Percentiles rank a stretch among this genome's conserved stretches.
phyloP scores from a whole-genome alignment of 1,139 yeast genomes.

The Meyerozyma smithsonii region DNA sequence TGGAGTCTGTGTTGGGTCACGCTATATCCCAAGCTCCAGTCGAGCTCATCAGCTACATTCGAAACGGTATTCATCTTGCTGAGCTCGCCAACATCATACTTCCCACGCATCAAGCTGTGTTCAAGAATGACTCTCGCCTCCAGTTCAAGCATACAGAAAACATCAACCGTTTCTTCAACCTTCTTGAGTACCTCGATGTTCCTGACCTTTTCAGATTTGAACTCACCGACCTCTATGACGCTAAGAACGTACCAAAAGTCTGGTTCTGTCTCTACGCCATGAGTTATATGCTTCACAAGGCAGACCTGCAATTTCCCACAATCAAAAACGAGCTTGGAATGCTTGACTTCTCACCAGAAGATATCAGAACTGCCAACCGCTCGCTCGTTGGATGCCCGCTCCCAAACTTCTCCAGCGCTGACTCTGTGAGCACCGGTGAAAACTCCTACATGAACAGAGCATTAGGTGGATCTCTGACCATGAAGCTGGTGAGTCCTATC shows the following conservation, averaged over 20 bases:
- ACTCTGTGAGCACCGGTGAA: conserved; percentile 13
- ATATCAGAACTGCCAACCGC: conserved; percentile 63
- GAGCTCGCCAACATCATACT: conserved; percentile 69
- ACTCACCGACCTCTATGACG: conserved; percentile 87
- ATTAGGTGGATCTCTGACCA: conserved; percentile 4
- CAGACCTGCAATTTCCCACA: conserved; percentile 52
- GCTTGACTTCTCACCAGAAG: conserved; percentile 60
- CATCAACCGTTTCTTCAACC: conserved; percentile 75
- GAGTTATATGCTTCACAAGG: conserved; percentile 58
- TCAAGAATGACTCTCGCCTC: conserved; percentile 44
- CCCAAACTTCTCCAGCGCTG: conserved; percentile 58
- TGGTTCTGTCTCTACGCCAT: conserved; percentile 91
- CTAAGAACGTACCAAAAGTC: conserved; percentile 89
- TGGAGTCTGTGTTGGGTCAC: conserved; percentile 45
- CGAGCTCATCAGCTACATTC: conserved; percentile 49
- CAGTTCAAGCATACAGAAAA: conserved; percentile 93
- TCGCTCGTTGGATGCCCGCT: conserved; percentile 58
- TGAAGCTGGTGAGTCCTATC: not conserved
- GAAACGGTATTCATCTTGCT: conserved; percentile 85
- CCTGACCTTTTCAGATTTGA: conserved; percentile 89
- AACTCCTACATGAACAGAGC: conserved; percentile 9
- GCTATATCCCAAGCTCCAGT: conserved; percentile 52
- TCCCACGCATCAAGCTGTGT: conserved; percentile 53
- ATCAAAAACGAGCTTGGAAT: conserved; percentile 63
- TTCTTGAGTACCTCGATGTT: conserved; percentile 65